Base-by-base conservation (phyloP, 2,329 filamentous ascomycete genomes). In the Cryoendolithus antarcticus region DNA sequence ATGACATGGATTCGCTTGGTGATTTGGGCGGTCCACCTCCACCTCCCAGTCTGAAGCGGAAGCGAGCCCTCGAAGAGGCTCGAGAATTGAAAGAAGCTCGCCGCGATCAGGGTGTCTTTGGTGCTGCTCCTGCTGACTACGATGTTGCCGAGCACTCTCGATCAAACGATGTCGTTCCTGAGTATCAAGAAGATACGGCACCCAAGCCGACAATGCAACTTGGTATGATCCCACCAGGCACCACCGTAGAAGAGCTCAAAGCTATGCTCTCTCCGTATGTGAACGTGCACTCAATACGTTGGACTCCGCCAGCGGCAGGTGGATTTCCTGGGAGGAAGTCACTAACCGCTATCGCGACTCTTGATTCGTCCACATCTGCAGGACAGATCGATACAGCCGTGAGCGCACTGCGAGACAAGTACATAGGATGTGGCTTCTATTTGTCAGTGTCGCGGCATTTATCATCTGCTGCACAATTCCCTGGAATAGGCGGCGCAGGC, bases 351-450 rank as follows among this genome's bases (percentile, higher is more conserved):
- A 85, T 94, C 50, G 81, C 91, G 34, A 86, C 82, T 0, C 63
- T 94, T 24, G 77, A 82, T 1, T 77, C 82, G 42, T 84, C 91
- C 47, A 91, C 86, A 0, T 75, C 86, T 0, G 82, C 81, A 1
- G 82, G 79, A 15, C 84, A 93, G 41, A 88, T 95, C 39, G 86
- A 95, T 53, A 71, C 75, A 4, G 74, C 80, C 1, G 83, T 93
- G 38, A 89, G 78, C 54, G 64, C 74, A 3, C 64, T 94, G 27
- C 84, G 93, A 55, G 86, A 91, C 48, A 77, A 73, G 48, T 94
- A 95, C 56, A 66, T 94, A 10, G 88, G 88, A 10, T 86, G 77
- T 56, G 88, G 88, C 4, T 86, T 81, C 63, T 81, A 88, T 58
- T 67, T 95, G 2, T 80, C 75, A 5, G 70, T 93, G 33, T 84